Evolutionary conservation across 208 protist genomes (phyloP).

Genomic region (Porcisia hertigi): DNA sequence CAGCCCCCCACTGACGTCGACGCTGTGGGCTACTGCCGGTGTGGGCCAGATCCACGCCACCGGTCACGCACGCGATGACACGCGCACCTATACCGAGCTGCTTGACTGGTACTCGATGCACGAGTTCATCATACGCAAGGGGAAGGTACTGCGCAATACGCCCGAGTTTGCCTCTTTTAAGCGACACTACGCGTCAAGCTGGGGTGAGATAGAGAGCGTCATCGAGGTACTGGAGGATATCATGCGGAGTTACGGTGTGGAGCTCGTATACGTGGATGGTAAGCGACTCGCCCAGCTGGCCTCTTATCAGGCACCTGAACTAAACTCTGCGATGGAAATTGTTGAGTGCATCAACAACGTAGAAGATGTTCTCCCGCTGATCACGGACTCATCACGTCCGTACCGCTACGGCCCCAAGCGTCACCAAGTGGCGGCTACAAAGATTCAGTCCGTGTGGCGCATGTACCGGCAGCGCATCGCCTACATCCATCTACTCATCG

Average conservation of each 20-base stretch:
- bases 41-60: background rate
- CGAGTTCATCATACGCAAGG: conserved; percentile 94
- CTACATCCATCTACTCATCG: conserved; percentile 79
- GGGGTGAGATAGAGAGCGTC: conserved; percentile 84
- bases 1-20: background rate
- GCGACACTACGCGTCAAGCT: conserved; percentile 71
- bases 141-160: conserved; percentile 82
- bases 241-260: conserved; percentile 74
- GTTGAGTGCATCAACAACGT: conserved; percentile 82
- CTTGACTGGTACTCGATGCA: conserved; percentile 95
- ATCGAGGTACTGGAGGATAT: conserved; percentile 82
- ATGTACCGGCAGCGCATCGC: conserved; percentile 86
- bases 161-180: conserved; percentile 93
- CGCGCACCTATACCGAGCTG: conserved; percentile 90
- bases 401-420: conserved; percentile 66
- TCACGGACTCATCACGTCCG: conserved; percentile 46
- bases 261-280: conserved; percentile 91
- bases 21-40: background rate
- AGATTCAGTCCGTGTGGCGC: conserved; percentile 89
- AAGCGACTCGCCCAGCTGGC: conserved; percentile 83
- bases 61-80: conserved; percentile 48
- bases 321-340: conserved; percentile 55
- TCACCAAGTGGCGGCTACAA: conserved; percentile 73
- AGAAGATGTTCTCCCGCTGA: conserved; percentile 77
- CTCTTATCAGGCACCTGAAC: conserved; percentile 55